Conservation (phyloP, 106 monocot species). For the Dendrobium chrysotoxum region DNA sequence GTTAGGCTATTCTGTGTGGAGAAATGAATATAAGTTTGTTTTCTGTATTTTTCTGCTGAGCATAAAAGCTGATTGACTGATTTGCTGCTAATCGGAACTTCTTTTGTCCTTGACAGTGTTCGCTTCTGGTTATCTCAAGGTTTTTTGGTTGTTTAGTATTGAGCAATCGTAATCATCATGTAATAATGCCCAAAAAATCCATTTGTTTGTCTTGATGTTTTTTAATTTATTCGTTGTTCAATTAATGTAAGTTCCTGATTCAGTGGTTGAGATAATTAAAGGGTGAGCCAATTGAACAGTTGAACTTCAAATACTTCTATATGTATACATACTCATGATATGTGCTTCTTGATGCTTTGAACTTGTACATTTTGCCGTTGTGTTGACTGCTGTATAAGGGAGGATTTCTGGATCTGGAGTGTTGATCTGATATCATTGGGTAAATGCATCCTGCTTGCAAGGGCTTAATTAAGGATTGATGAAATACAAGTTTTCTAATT, state of each 20-base stretch:
- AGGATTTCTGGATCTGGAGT: not conserved
- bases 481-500: not conserved
- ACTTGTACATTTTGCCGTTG: not conserved
- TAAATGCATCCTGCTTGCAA: not conserved
- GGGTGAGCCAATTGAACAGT: not conserved
- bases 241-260: not conserved
- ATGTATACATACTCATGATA: not conserved
- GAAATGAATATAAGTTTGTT: not conserved
- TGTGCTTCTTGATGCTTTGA: not conserved
- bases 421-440: not conserved
- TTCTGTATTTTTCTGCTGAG: not conserved
- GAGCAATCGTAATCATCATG: not conserved
- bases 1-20: not conserved
- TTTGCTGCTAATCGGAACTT: not conserved
- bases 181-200: not conserved
- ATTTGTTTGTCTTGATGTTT: not conserved
- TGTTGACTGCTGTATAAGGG: not conserved
- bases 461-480: not conserved
- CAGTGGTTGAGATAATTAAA: not conserved
- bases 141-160: not conserved
- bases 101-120: not conserved
- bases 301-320: not conserved
- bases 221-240: not conserved
- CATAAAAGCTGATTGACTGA: not conserved
- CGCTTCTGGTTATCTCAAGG: not conserved